Base-by-base conservation (phyloP, 352 stramenopile genomes). In the Phytopythium delawarense region DNA sequence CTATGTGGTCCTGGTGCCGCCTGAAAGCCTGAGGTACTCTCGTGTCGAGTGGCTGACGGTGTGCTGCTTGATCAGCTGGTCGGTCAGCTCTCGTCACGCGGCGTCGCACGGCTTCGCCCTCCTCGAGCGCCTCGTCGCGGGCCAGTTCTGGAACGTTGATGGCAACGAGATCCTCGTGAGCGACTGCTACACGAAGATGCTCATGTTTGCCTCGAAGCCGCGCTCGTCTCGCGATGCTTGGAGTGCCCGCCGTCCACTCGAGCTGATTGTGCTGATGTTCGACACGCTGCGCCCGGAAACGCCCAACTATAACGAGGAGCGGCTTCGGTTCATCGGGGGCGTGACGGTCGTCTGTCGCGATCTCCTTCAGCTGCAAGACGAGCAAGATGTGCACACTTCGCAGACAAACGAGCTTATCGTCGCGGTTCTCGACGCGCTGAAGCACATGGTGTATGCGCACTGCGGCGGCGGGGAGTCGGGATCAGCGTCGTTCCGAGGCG, bases 61-160 rank as follows among this genome's bases (percentile, higher is more conserved):
- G 20, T 87, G 72, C 28, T 82, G 74, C 42, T 51, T 92, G 34
- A 82, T 92, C 37, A 80, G 70, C 39, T 89, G 67, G 77, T 88
- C 80, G 3, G 71, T 82, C 12, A 58, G 57, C 32, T 64, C 66
- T 45, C 63, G 68, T 25, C 62, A 84, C 15, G 83, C 79, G n/a
- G 70, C 83, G 4, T 64, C 69, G 3, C 79, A 88, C 30, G 83
- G 66, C 4, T 90, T 92, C 51, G 69, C 70, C 28, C 69, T 92
- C 8, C 56, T 92, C n/a, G 77, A 90, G 28, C 76, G 74, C 2
- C 72, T 92, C 7, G 79, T 92, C 32, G 69, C 61, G 5, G 67
- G 74, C 42, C 71, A 81, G 40, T 75, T 89, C 12, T 91, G 82
- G 82, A 75, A 71, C 40, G 60, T 63, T 21, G 69, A 78, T 3